Evolutionary conservation across 2,329 filamentous ascomycete species (phyloP).

Genomic region (Verticillium longisporum): DNA sequence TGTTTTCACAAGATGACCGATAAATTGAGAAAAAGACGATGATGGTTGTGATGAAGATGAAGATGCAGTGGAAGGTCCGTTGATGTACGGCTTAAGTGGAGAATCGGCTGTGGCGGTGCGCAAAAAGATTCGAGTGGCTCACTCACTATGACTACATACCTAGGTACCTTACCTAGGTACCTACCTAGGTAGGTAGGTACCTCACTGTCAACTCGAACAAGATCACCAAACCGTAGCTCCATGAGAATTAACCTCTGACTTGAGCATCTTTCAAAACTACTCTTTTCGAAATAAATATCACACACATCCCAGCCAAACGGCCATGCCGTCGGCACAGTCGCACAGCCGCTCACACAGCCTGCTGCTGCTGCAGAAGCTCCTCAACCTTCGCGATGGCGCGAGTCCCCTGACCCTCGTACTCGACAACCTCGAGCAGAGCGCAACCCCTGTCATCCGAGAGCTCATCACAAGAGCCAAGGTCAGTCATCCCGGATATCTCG

Average conservation of each 20-base stretch:
- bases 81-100: neutral
- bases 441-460: constrained; percentile 62
- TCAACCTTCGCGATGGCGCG: constrained; percentile 69
- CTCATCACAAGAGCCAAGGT: constrained; percentile 72
- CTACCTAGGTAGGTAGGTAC: no score
- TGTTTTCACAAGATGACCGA: no score
- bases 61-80: neutral
- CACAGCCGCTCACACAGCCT: constrained; percentile 80
- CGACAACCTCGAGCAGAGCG: constrained; percentile 79
- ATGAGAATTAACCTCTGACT: neutral
- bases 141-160: neutral
- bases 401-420: constrained; percentile 84
- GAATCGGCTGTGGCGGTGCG: neutral
- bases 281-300: neutral
- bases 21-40: no score
- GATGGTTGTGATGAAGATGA: neutral
- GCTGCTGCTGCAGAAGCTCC: constrained; percentile 73
- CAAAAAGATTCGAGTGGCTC: neutral
- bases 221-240: no score
- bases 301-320: constrained; percentile 33
- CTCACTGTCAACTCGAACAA: neutral
- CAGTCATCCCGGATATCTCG: constrained; percentile 8
- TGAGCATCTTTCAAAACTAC: neutral
- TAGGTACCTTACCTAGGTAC: neutral
- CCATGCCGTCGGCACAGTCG: constrained; percentile 38